A percentile compares a stretch with the other conserved stretches of the same genome.
phyloP scores from a whole-genome alignment of 2,329 filamentous ascomycete genomes.

The Cyphellophora europaea region DNA sequence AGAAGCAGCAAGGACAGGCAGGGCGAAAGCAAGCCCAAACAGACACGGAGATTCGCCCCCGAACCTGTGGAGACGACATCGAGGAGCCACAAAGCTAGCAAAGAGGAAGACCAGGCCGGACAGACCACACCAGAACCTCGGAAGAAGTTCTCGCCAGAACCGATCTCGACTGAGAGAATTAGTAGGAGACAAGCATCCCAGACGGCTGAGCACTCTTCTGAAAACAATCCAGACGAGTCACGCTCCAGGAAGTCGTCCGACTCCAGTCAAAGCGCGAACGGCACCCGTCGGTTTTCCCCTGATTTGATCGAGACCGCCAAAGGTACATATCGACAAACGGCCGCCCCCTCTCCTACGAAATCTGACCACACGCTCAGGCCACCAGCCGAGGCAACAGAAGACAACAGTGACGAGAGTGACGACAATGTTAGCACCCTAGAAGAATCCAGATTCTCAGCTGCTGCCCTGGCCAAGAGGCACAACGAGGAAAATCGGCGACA shows the following conservation, averaged over 20 bases:
- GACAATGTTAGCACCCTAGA: conserved; percentile 15
- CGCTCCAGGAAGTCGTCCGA: no score
- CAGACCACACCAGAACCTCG: conserved; percentile 27
- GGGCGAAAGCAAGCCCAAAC: conserved; percentile 19
- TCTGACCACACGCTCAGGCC: no score
- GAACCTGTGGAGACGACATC: conserved; percentile 63
- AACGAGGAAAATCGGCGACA: conserved; percentile 34
- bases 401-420: conserved; percentile 4
- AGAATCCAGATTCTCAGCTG: conserved; percentile 37
- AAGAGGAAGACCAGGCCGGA: conserved; percentile 10
- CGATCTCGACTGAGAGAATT: conserved; percentile 64
- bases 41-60: conserved; percentile 54
- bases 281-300: conserved; percentile 54
- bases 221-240: background rate
- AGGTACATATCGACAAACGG: conserved; percentile 51
- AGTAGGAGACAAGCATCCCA: conserved; percentile 18
- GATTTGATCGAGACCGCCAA: conserved; percentile 74
- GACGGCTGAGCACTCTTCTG: background rate
- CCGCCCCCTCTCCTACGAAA: conserved; percentile 1
- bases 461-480: conserved; percentile 26
- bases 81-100: conserved; percentile 5
- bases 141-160: conserved; percentile 57
- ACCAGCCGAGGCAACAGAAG: background rate
- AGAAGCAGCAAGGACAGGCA: conserved; percentile 23
- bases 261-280: conserved; percentile 1